phyloP scores from a whole-genome alignment of 768 basidiomycete species.

The Boletus vermiculosoides region DNA sequence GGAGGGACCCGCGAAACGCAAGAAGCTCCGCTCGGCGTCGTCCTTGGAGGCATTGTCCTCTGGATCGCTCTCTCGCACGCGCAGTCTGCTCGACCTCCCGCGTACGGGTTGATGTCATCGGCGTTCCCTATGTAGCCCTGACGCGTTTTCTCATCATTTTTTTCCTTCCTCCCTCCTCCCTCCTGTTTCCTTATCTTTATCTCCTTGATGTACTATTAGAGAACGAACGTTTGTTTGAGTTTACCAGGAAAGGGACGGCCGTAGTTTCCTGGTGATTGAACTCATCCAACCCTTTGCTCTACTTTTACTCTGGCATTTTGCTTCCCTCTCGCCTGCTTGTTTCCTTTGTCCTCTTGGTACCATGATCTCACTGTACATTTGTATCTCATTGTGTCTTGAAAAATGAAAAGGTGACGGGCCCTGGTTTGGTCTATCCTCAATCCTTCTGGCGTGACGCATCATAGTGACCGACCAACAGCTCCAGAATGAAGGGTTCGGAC shows the following conservation, averaged over 20 bases:
- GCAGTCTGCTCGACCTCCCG: slow-evolving; percentile 1
- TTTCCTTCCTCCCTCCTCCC: neutral
- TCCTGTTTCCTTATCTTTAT: neutral
- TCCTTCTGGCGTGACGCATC: neutral
- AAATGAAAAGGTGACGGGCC: neutral
- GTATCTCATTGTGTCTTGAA: neutral
- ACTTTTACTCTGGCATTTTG: neutral
- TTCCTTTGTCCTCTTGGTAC: neutral
- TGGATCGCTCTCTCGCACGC: slow-evolving; percentile 1
- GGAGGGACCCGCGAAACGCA: slow-evolving; percentile 12
- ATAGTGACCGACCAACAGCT: neutral
- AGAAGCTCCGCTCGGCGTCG: slow-evolving; percentile 8
- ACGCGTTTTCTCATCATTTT: neutral
- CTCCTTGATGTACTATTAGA: neutral
- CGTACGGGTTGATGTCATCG: neutral
- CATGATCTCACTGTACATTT: neutral
- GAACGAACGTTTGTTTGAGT: neutral
- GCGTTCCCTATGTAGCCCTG: neutral
- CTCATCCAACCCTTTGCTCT: neutral
- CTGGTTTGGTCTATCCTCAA: neutral
- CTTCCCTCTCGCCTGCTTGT: neutral
- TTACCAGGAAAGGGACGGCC: slow-evolving; percentile 2
- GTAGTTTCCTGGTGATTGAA: neutral
- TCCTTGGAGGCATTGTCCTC: neutral
- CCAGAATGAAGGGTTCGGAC: neutral